Evolutionary conservation across 2,329 filamentous ascomycete genomes (phyloP).

Genomic region (Lachnellula subtilissima): DNA sequence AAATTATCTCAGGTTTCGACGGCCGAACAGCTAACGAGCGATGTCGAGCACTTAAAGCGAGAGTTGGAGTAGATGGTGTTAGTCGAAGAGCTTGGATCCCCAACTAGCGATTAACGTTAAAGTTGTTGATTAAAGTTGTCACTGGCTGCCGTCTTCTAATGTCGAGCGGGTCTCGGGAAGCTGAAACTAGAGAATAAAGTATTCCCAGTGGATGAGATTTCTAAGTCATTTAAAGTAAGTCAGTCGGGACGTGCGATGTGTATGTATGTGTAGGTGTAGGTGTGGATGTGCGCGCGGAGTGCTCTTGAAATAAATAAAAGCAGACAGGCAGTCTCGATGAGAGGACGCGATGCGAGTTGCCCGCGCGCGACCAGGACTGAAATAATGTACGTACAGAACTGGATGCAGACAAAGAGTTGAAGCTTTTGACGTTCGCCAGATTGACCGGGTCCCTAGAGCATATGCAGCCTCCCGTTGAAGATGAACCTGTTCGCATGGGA

Average conservation of each 20-base stretch:
- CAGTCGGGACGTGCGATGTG: too few relatives aligned
- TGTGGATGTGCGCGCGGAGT: not conserved
- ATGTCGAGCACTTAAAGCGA: conserved; percentile 3
- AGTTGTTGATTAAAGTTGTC: too few relatives aligned
- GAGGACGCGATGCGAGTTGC: not conserved
- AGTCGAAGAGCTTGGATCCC: not conserved
- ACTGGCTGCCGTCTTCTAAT: conserved; percentile 17
- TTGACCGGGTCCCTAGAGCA: conserved; percentile 23
- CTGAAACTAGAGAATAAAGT: conserved; percentile 28
- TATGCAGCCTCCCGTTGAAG: conserved; percentile 31
- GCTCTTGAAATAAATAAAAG: not conserved
- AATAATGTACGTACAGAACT: conserved; percentile 25
- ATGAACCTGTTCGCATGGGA: conserved; percentile 29
- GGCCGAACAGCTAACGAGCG: not conserved
- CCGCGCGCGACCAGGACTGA: conserved; percentile 9
- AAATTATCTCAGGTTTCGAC: not conserved
- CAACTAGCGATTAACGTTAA: conserved; percentile 13
- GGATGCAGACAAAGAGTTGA: conserved; percentile 26
- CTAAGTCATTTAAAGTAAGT: too few relatives aligned
- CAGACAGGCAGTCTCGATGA: conserved; percentile 4
- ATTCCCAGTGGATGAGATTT: not conserved
- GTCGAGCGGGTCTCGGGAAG: conserved; percentile 28
- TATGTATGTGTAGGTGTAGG: conserved; percentile 8
- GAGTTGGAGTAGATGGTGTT: too few relatives aligned
- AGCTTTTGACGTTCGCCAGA: conserved; percentile 25